phyloP scores from a whole-genome alignment of 495 filamentous ascomycete genomes.

The Penicillium salamii region DNA sequence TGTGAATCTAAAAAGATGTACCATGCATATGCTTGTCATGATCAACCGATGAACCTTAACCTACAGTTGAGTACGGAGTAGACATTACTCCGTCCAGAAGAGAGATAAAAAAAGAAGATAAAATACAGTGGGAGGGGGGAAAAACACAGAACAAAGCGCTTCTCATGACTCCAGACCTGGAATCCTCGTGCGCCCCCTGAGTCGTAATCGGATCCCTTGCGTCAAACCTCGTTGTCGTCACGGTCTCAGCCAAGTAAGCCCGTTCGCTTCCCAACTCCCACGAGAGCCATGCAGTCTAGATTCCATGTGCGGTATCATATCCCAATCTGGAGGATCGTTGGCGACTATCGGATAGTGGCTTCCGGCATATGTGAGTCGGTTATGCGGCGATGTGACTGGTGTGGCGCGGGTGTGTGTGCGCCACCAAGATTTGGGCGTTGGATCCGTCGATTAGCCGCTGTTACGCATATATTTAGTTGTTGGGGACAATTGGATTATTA shows the following conservation, averaged over 20 bases:
- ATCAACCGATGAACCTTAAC: background rate
- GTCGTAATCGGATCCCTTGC: constrained; percentile 15
- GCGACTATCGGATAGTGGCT: background rate
- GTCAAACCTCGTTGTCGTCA: constrained; percentile 14
- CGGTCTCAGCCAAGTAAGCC: constrained; percentile 9
- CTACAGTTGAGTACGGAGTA: background rate
- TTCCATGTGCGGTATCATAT: constrained; percentile 24
- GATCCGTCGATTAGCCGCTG: constrained; percentile 13
- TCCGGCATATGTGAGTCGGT: constrained; percentile 13
- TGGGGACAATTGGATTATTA: no score
- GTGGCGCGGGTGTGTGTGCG: constrained; percentile 18
- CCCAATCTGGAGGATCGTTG: constrained; percentile 2
- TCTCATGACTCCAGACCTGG: no score
- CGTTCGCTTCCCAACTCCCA: constrained; percentile 10
- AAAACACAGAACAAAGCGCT: no score
- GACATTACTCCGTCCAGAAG: no score
- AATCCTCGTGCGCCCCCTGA: background rate
- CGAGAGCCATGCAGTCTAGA: constrained; percentile 3
- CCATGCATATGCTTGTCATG: background rate
- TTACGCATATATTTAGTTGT: background rate
- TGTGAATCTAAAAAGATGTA: background rate
- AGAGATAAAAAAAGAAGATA: no score
- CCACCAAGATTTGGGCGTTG: constrained; percentile 13
- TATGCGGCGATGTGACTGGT: constrained; percentile 24
- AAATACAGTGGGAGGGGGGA: no score